Evolutionary conservation across 805 yeast species (phyloP).

Genomic region (Peterozyma toletana): DNA sequence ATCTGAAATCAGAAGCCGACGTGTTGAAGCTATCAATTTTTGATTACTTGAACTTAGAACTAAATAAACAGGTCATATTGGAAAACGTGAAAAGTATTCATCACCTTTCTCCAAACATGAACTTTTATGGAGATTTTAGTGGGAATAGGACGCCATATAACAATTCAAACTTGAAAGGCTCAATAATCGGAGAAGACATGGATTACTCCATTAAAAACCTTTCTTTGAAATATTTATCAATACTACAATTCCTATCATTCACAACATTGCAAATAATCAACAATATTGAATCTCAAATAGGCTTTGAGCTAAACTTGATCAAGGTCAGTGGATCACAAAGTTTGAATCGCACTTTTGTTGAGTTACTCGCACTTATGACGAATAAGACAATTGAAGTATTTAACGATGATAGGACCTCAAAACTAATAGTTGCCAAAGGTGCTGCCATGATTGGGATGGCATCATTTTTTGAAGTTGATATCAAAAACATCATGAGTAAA

Average conservation of each 20-base stretch:
- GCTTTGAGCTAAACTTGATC: conserved; percentile 21
- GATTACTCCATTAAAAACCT: conserved; percentile 26
- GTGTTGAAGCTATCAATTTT: conserved; percentile 2
- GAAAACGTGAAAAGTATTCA: neutral
- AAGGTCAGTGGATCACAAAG: conserved; percentile 50
- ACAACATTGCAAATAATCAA: conserved; percentile 37
- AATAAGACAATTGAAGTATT: conserved; percentile 6
- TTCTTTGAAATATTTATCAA: conserved; percentile 34
- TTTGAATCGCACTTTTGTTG: conserved; percentile 32
- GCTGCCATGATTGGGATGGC: conserved; percentile 16
- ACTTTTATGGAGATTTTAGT: conserved; percentile 46
- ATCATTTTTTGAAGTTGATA: conserved; percentile 5
- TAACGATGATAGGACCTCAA: conserved; percentile 9
- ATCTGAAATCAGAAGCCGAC: conserved; percentile 5
- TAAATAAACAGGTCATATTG: neutral
- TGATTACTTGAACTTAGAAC: conserved; percentile 4
- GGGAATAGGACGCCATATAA: conserved; percentile 56
- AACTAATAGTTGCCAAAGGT: conserved; percentile 21
- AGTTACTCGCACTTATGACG: conserved; percentile 21
- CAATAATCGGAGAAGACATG: conserved; percentile 38
- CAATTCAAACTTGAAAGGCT: conserved; percentile 41
- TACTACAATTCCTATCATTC: conserved; percentile 43
- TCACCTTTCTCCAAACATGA: conserved; percentile 24
- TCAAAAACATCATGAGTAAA: conserved; percentile 10
- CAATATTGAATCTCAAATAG: conserved; percentile 15